Percentiles rank a stretch among this genome's conserved stretches.
phyloP scores from a whole-genome alignment of 768 basidiomycete genomes.

The Candolleomyces aberdarensis region DNA sequence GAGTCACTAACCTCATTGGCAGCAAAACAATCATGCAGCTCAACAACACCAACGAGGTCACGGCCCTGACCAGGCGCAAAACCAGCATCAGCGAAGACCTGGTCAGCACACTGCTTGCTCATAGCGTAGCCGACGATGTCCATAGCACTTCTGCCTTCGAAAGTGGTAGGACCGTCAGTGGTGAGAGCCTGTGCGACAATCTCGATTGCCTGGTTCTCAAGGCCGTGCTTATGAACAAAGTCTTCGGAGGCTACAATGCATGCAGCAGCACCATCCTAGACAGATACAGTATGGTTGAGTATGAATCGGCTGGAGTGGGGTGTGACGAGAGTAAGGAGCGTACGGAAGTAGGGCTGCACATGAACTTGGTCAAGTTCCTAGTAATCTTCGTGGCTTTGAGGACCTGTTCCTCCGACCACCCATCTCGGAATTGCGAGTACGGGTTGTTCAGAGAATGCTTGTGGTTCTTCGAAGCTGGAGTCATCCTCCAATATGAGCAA shows the following conservation, averaged over 20 bases:
- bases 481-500: neutral
- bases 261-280: constrained; percentile 70
- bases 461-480: constrained; percentile 77
- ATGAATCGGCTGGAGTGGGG: neutral
- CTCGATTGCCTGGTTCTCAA: constrained; percentile 87
- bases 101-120: constrained; percentile 65
- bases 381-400: constrained; percentile 65
- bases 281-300: neutral
- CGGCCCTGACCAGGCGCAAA: constrained; percentile 60
- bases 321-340: constrained; percentile 12
- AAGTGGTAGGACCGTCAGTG: constrained; percentile 65
- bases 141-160: constrained; percentile 69
- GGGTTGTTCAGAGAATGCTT: constrained; percentile 80
- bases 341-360: constrained; percentile 85
- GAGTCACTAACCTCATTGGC: constrained; percentile 60
- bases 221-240: constrained; percentile 66
- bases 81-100: constrained; percentile 70
- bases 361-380: constrained; percentile 73
- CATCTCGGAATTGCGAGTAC: constrained; percentile 81
- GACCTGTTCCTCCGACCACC: constrained; percentile 73
- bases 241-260: constrained; percentile 77
- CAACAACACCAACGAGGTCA: constrained; percentile 78
- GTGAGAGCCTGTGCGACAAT: constrained; percentile 63
- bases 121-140: constrained; percentile 80
- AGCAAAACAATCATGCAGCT: constrained; percentile 86